A percentile compares a stretch with the other conserved stretches of the same genome.
Evolutionary conservation across 495 filamentous ascomycete species (phyloP).

Genomic region (Aspergillus panamensis): DNA sequence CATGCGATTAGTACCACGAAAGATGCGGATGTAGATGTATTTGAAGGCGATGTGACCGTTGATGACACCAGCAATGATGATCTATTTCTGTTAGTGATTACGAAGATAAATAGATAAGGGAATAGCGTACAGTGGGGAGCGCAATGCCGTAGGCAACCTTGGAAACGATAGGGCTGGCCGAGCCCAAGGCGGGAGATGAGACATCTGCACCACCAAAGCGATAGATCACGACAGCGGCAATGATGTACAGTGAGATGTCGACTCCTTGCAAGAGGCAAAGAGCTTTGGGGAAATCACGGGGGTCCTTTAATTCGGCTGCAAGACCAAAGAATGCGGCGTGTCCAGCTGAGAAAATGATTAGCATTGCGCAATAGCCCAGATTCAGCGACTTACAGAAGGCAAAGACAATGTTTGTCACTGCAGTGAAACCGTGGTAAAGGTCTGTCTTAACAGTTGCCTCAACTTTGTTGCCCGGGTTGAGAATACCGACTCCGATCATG

Average conservation of each 20-base stretch:
- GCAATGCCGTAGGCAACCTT: constrained; percentile 77
- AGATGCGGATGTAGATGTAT: constrained; percentile 63
- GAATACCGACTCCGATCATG: constrained; percentile 63
- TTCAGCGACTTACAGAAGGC: constrained; percentile 35
- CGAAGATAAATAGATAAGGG: not conserved
- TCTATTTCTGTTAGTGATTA: constrained; percentile 25
- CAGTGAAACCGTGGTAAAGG: constrained; percentile 38
- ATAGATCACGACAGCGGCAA: constrained; percentile 58
- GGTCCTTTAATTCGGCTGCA: constrained; percentile 71
- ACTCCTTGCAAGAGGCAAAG: constrained; percentile 60
- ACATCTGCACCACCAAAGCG: constrained; percentile 65
- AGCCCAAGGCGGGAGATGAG: constrained; percentile 67
- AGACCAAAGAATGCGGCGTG: constrained; percentile 73
- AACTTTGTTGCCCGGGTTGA: constrained; percentile 27
- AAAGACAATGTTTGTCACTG: constrained; percentile 48
- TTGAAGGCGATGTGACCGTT: constrained; percentile 61
- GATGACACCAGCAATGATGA: constrained; percentile 61
- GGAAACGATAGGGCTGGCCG: constrained; percentile 57
- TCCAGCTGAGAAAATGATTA: constrained; percentile 39
- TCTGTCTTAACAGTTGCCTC: constrained; percentile 31
- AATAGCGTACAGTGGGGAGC: constrained; percentile 56
- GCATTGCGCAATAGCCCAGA: not conserved
- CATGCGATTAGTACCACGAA: constrained; percentile 56
- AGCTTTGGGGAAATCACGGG: constrained; percentile 63
- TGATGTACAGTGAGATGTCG: constrained; percentile 63